A percentile compares a stretch with the other conserved stretches of the same genome.
phyloP scores from a whole-genome alignment of 306 rosid species.

The Vigna trinervia region DNA sequence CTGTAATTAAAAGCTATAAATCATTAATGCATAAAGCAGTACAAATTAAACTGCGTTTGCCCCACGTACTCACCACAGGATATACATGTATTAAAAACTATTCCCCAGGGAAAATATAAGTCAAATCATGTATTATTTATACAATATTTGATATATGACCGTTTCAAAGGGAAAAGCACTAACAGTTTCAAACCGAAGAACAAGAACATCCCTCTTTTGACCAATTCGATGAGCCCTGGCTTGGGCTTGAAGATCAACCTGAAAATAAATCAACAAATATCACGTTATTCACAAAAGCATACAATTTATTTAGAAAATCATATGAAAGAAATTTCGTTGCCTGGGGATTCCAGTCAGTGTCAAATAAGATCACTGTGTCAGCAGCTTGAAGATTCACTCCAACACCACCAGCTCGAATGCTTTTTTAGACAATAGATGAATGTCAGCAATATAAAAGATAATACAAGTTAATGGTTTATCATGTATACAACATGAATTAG shows the following conservation, averaged over 20 bases:
- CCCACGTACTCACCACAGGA: not conserved
- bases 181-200: slow-evolving; percentile 99
- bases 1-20: not conserved
- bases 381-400: slow-evolving; percentile 99
- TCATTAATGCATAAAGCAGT: not conserved
- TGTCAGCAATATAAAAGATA: slow-evolving; percentile 55
- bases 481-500: slow-evolving; percentile 10
- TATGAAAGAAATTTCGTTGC: slow-evolving; percentile 49
- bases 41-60: not conserved
- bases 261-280: slow-evolving; percentile 49
- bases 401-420: slow-evolving; percentile 99
- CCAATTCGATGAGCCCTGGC: slow-evolving; percentile 99
- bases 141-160: not conserved
- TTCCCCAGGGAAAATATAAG: not conserved
- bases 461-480: not conserved
- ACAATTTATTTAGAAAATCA: slow-evolving; percentile 31
- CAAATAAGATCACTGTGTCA: slow-evolving; percentile 95
- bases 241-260: slow-evolving; percentile 99
- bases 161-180: slow-evolving; percentile 39
- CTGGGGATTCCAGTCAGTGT: slow-evolving; percentile 99
- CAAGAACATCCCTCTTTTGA: slow-evolving; percentile 98
- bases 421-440: slow-evolving; percentile 38
- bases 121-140: slow-evolving; percentile 2
- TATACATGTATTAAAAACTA: not conserved
- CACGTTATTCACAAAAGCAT: slow-evolving; percentile 38